Conservation (phyloP, 2,329 filamentous ascomycete genomes). For the Penicillium sp. region DNA sequence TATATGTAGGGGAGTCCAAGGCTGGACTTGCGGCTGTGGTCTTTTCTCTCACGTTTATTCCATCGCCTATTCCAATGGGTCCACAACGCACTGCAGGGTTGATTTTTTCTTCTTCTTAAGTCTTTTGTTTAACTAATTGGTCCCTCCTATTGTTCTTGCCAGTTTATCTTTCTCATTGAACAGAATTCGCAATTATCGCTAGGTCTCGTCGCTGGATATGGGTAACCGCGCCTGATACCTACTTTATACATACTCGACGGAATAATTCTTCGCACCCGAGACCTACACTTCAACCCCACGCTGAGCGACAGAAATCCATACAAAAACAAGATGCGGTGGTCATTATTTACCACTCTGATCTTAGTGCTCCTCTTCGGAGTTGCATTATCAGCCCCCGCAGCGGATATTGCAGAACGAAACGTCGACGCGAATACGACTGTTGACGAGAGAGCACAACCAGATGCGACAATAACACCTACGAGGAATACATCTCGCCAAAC, state of each 20-base stretch:
- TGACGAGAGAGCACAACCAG: slow-evolving; percentile 8
- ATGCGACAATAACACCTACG: slow-evolving; percentile 16
- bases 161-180: not conserved
- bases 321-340: slow-evolving; percentile 22
- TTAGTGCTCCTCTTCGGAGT: slow-evolving; percentile 16
- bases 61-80: slow-evolving; percentile 9
- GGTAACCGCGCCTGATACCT: not conserved
- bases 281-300: not conserved
- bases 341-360: slow-evolving; percentile 9
- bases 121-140: not conserved
- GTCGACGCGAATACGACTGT: slow-evolving; percentile 7
- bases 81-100: slow-evolving; percentile 6
- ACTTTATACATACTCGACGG: not conserved
- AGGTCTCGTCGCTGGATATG: not conserved
- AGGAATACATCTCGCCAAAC: slow-evolving; percentile 15
- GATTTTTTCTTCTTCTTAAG: not conserved
- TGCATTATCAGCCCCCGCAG: slow-evolving; percentile 20
- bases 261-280: not conserved
- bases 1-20: slow-evolving; percentile 20
- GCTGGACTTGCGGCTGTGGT: slow-evolving; percentile 3
- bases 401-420: slow-evolving; percentile 6
- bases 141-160: not conserved
- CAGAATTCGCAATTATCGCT: not conserved
- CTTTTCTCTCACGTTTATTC: slow-evolving; percentile 5
- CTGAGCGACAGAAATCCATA: not conserved